Evolutionary conservation across 345 rosid species (phyloP), one percentile per base, ranked within the genome.

Genomic region (Pseudoturritis turrita): DNA sequence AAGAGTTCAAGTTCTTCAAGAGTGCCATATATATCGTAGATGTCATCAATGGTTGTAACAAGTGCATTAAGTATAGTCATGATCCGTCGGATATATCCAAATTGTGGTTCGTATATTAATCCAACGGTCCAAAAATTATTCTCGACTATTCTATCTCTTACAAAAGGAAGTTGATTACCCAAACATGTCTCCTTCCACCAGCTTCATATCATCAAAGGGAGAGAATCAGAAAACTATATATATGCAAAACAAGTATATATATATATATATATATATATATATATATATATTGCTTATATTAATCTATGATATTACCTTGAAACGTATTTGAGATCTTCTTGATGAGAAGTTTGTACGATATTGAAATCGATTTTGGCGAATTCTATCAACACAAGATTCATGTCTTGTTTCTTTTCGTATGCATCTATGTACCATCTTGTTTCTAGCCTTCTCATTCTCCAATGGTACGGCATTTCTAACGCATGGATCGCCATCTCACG

Each of bases 101-200:
- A 73, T 10, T 82, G 47, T 5, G 85, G 85, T 60, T 84, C 78
- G 12, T 19, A 58, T 7, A 63, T 61, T 14, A 47, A 52, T 18
- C 71, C 82, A 22, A 72, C 7, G 0, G 19, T n/a, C 83, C 82
- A 80, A 70, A 78, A 72, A 63, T 81, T 79, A 15, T 67, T 3
- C 57, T 84, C 86, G 0, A 77, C 70, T 1, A 72, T n/a, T 52
- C 78, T 72, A 23, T 84, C 85, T 17, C 84, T 64, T 10, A 29
- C 76, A 50, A 46, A 81, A 0, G 78, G 67, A 1, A 78, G 62
- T 61, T 71, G 70, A 2, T 26, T 35, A 5, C 26, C 2, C 14
- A 78, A 45, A 5, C 79, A 58, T 18, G 78, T 63, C 0, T 74
- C 72, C 40, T 61, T 74, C 81, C 83, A 74, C 86, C 86, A 82